phyloP scores from a whole-genome alignment of 202 grass and related monocot genomes.

The Schoenoplectus triqueter region DNA sequence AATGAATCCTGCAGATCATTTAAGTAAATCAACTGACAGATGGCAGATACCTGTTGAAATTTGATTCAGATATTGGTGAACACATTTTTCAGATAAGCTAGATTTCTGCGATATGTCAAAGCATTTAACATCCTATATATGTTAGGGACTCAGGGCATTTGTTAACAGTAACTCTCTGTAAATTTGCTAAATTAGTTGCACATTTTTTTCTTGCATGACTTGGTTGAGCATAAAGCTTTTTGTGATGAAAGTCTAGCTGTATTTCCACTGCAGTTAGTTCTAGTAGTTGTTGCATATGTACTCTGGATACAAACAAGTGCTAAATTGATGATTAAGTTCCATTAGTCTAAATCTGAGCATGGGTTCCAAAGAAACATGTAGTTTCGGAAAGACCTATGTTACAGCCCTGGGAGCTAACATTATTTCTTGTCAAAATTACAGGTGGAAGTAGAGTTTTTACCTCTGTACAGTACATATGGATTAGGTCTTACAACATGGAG shows the following conservation, averaged over 20 bases:
- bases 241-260: background rate
- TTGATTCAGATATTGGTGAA: too few species aligned
- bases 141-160: background rate
- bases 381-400: background rate
- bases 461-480: slow-evolving; percentile 83
- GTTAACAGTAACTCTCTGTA: background rate
- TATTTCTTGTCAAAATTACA: slow-evolving; percentile 45
- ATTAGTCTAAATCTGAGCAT: slow-evolving; percentile 6
- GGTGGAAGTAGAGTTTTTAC: slow-evolving; percentile 90
- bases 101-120: background rate
- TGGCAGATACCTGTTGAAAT: background rate
- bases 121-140: slow-evolving; percentile 8
- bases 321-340: background rate
- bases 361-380: background rate
- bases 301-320: too few species aligned
- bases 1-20: background rate
- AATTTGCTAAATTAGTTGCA: background rate
- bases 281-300: too few species aligned
- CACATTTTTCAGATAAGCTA: background rate
- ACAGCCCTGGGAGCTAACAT: slow-evolving; percentile 34
- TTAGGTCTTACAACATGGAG: slow-evolving; percentile 93
- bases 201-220: background rate
- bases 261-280: too few species aligned
- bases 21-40: slow-evolving; percentile 10
- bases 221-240: background rate